A percentile compares a stretch with the other conserved stretches of the same genome.
These are phyloP conservation scores for Pisolithus marmoratus DNA, from an alignment of 768 basidiomycete species.

Conservation along the genomic window DNA sequence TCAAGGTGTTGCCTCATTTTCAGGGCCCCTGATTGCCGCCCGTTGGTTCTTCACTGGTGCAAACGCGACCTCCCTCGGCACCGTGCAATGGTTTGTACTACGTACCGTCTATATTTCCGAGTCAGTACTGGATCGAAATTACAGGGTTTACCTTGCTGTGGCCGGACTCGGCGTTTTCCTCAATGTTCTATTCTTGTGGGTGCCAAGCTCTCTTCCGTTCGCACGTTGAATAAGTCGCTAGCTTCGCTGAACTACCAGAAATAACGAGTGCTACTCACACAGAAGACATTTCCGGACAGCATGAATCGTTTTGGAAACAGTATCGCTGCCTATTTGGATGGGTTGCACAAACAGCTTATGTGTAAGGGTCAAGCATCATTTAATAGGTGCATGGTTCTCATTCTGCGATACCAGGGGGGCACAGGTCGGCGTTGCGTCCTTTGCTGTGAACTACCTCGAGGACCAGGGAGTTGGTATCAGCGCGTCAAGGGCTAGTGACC, in stretches of 20 bases:
- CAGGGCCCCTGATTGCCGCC: slow-evolving; percentile 70
- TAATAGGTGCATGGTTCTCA: neutral
- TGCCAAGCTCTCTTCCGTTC: slow-evolving; percentile 2
- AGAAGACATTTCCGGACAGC: slow-evolving; percentile 40
- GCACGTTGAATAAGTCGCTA: slow-evolving; percentile 14
- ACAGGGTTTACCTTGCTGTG: slow-evolving; percentile 61
- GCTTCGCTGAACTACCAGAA: slow-evolving; percentile 64
- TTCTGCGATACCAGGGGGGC: slow-evolving; percentile 40
- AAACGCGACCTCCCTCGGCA: slow-evolving; percentile 56
- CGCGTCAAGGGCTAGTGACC: slow-evolving; percentile 48
- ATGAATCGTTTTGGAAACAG: slow-evolving; percentile 62
- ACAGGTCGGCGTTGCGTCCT: slow-evolving; percentile 59
- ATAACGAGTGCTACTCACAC: slow-evolving; percentile 63
- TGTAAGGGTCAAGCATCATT: slow-evolving; percentile 32
- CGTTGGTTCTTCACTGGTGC: slow-evolving; percentile 67
- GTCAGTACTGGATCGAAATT: slow-evolving; percentile 1
- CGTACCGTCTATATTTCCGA: neutral
- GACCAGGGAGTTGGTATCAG: slow-evolving; percentile 54
- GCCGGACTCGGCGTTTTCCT: slow-evolving; percentile 57
- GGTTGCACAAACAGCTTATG: slow-evolving; percentile 64
- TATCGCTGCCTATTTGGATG: slow-evolving; percentile 68
- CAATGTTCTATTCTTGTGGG: slow-evolving; percentile 61
- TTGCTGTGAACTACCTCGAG: slow-evolving; percentile 66
- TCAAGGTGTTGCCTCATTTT: slow-evolving; percentile 70
- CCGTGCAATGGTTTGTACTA: slow-evolving; percentile 53